A percentile compares a stretch with the other conserved stretches of the same genome.
Conservation (phyloP, 495 filamentous ascomycete species). For the Podospora tetraspora region DNA sequence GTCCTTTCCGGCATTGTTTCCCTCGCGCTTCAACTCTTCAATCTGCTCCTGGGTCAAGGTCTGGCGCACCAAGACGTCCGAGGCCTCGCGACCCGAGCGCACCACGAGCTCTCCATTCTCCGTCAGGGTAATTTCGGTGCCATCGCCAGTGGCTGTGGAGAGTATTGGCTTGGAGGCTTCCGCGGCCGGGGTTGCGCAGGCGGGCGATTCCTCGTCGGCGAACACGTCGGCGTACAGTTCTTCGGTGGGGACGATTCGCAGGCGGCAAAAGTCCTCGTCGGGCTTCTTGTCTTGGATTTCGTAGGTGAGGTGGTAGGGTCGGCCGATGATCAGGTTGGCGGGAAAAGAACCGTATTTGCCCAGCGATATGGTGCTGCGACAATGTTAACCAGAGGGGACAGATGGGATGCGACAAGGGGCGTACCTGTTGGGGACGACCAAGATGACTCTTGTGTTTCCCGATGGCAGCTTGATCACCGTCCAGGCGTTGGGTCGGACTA, state of each 20-base stretch:
- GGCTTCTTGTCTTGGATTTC: conserved; percentile 69
- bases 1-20: conserved; percentile 73
- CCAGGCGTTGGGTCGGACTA: conserved; percentile 58
- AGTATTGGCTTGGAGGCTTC: conserved; percentile 32
- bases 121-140: conserved; percentile 38
- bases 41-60: conserved; percentile 81
- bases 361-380: conserved; percentile 65
- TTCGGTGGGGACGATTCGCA: conserved; percentile 73
- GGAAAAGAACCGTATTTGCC: conserved; percentile 89
- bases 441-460: conserved; percentile 55
- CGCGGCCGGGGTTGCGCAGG: conserved; percentile 30
- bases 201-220: conserved; percentile 44
- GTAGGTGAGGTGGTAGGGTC: conserved; percentile 86
- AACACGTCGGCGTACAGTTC: conserved; percentile 81
- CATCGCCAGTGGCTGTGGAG: conserved; percentile 18
- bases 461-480: conserved; percentile 66
- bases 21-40: conserved; percentile 78
- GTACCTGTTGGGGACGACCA: conserved; percentile 72
- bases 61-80: conserved; percentile 78
- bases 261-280: conserved; percentile 48
- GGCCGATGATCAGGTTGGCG: conserved; percentile 75
- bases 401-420: conserved; percentile 28
- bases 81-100: conserved; percentile 70
- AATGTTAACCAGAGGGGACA: not conserved
- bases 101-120: conserved; percentile 54